These are phyloP conservation scores for Penicillium cataractarum DNA, from an alignment of 495 filamentous ascomycete genomes.

Conservation along the genomic window DNA sequence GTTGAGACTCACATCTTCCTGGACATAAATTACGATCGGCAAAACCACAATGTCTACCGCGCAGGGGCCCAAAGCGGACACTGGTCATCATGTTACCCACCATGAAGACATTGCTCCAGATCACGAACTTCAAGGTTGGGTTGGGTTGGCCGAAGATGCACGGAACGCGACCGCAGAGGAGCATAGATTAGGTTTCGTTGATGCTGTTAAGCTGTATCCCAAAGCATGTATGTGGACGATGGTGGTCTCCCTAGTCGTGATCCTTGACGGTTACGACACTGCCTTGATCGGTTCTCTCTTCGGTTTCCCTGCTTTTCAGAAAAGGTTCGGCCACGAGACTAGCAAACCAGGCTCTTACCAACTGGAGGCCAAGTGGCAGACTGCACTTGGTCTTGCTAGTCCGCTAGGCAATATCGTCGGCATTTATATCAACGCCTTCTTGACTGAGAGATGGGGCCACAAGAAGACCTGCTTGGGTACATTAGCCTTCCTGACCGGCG, in stretches of 20 bases:
- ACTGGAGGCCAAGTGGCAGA: constrained; percentile 46
- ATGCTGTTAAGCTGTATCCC: constrained; percentile 51
- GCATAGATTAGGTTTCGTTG: constrained; percentile 38
- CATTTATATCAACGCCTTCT: constrained; percentile 72
- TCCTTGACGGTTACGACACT: constrained; percentile 59
- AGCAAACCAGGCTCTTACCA: constrained; percentile 5
- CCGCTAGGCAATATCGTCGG: constrained; percentile 57
- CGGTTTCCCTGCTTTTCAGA: constrained; percentile 56
- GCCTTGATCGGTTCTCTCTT: constrained; percentile 49
- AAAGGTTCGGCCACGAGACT: constrained; percentile 59
- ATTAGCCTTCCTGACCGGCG: background rate
- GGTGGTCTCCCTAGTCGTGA: constrained; percentile 49
- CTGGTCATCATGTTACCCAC: background rate
- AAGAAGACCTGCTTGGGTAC: constrained; percentile 1
- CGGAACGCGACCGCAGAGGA: constrained; percentile 43
- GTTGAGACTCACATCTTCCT: background rate
- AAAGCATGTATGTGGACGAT: constrained; percentile 55
- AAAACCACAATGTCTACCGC: background rate
- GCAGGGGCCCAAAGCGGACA: background rate
- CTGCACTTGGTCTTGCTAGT: constrained; percentile 64
- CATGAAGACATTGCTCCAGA: background rate
- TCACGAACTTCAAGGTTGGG: constrained; percentile 5
- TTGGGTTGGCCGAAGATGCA: constrained; percentile 29
- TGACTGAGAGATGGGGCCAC: constrained; percentile 51
- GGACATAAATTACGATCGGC: background rate